Evolutionary conservation across 139 green algal species (phyloP), one percentile per base, ranked within the genome.

Genomic region (Chlorokybus atmophyticus): DNA sequence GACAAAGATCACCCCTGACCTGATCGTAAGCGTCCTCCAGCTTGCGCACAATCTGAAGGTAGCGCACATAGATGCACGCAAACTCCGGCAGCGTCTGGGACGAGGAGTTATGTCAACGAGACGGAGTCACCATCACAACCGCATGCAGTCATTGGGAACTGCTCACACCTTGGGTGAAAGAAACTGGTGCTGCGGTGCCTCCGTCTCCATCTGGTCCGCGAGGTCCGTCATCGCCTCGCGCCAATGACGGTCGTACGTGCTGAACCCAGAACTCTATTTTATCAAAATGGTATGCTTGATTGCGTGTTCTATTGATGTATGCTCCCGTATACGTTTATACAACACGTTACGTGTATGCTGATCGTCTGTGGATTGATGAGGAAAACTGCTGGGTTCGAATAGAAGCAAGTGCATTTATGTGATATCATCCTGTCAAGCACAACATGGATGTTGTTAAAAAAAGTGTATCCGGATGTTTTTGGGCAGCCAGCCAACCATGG

Each of bases 61-160:
- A 94, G 31, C 70, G 75, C 30, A 94, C 82, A 71, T 94, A 95
- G n/a, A 88, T 81, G n/a, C 70, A 77, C 0, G 81, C 66, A 77
- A 79, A 92, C 35, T 88, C 83, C 0, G 66, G 67, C 28, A 90
- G 60, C 6, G n/a, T 86, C 79, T 74, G 86, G 25, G 35, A 44
- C 10, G 35, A 14, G 14, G 10, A 44, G 14, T 44, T 44, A 44
- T 14, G 10, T 10, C 6, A 30, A 21, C 42, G 42, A 21, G 5
- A 10, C n/a, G 27, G 42, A n/a, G 7, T 52, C 7, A 8, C 10
- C n/a, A 21, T 23, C 10, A 23, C 10, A 23, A 10, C 5, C 5
- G 7, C 7, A 52, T n/a, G 10, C 14, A 10, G 35, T 44, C 14
- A 14, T 44, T 10, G 10, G 10, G 35, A 44, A 14, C 10, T 21